Base-by-base conservation (phyloP, 2,329 filamentous ascomycete genomes). In the Cladosporium sp. region DNA sequence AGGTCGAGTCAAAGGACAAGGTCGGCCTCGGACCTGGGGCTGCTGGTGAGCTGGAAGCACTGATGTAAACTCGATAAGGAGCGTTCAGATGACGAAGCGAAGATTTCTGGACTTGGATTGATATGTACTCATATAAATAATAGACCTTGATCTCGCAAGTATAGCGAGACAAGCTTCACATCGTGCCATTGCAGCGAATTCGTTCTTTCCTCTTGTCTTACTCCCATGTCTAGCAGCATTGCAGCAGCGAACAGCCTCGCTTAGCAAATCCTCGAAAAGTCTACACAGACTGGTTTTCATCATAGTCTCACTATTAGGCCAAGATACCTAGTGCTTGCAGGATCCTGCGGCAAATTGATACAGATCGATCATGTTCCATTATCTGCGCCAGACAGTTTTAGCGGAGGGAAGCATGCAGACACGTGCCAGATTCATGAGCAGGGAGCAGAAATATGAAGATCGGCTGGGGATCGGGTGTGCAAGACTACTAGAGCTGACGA, bases 21-120 rank as follows among this genome's bases (percentile, higher is more conserved):
- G 31, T 62, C 59, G 59, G 59, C 59, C 59, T 49, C 58, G 40
- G 58, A 49, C 26, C 28, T 18, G 23, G 26, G 21, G 33, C 26
- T n/a, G 18, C 37, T 46, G 57, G 14, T 46, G 40, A 44, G 37
- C 23, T 31, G 37, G 37, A 44, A 44, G 37, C 37, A 44, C 16
- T 14, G 57, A 50, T 21, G 50, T 23, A 33, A 61, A 31, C 28
- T 35, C 35, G 37, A 44, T 33, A 55, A 46, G 40, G 40, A 23
- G 7, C 40, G 3, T 2, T 7, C 5, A 44, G 40, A 7, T 18
- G 18, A 21, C 21, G n/a, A 3, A 37, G 4, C 16, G 35, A 18
- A 16, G n/a, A 21, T 21, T 44, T 10, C 18, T 10, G n/a, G 10
- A 16, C 10, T n/a, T n/a, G 18, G 16, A 6, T 18, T 44, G 18